Conservation (phyloP, 768 basidiomycete genomes). For the Lactarius sanguifluus region DNA sequence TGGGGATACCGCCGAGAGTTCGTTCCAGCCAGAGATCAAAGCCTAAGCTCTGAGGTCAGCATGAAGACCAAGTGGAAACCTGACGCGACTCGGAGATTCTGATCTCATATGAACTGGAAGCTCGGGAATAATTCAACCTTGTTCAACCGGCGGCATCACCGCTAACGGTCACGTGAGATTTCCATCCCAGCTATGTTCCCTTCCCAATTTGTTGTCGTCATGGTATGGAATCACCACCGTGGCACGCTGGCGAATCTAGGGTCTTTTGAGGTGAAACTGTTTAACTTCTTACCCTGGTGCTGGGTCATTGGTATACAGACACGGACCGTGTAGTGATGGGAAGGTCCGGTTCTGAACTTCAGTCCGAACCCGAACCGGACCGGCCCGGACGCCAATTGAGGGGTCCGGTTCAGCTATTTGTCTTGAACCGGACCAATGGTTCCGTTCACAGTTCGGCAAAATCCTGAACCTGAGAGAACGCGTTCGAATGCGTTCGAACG, state of each 20-base stretch:
- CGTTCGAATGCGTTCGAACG: no score
- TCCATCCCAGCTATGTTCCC: no score
- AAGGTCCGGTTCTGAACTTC: no score
- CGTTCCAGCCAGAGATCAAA: not conserved
- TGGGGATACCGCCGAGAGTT: not conserved
- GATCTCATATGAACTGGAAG: not conserved
- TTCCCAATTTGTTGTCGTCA: not conserved
- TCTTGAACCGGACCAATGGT: no score
- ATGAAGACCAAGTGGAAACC: not conserved
- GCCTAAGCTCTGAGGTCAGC: not conserved
- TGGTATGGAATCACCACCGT: not conserved
- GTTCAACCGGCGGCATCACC: not conserved
- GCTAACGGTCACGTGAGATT: not conserved
- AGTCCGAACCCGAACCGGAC: no score
- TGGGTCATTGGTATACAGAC: not conserved
- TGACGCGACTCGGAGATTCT: not conserved
- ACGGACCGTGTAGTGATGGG: no score
- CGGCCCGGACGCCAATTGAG: no score
- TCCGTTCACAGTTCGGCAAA: no score
- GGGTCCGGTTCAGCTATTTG: no score
- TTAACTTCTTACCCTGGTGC: not conserved
- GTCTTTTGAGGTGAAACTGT: not conserved
- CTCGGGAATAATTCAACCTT: not conserved
- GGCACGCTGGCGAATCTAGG: not conserved
- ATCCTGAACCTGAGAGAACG: no score